A percentile compares a stretch with the other conserved stretches of the same genome.
Conservation (phyloP, 1,284 basidiomycete genomes). For the Trichosporon sp. region DNA sequence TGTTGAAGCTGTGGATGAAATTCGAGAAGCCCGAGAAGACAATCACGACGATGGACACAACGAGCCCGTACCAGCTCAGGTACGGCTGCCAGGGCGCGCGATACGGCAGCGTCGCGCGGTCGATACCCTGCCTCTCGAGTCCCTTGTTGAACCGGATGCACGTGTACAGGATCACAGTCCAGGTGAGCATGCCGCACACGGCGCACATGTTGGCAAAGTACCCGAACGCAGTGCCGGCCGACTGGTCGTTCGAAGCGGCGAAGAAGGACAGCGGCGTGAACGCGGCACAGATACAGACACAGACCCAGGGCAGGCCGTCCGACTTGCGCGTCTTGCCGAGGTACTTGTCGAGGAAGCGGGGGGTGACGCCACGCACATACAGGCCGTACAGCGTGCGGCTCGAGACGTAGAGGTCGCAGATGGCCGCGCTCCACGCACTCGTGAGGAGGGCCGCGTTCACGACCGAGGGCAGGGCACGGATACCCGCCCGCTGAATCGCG, state of each 20-base stretch:
- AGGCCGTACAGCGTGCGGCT: slow-evolving; percentile 62
- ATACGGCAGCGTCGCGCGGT: slow-evolving; percentile 63
- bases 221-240: slow-evolving; percentile 65
- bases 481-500: slow-evolving; percentile 67
- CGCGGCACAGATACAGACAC: slow-evolving; percentile 38
- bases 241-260: slow-evolving; percentile 57
- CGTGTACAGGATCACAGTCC: slow-evolving; percentile 78
- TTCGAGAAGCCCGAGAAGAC: slow-evolving; percentile 38
- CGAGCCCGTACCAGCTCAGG: slow-evolving; percentile 42
- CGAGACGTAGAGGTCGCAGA: slow-evolving; percentile 62
- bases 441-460: slow-evolving; percentile 66
- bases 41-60: slow-evolving; percentile 37
- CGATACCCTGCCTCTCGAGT: slow-evolving; percentile 68
- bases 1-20: slow-evolving; percentile 34
- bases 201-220: slow-evolving; percentile 71
- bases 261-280: slow-evolving; percentile 42
- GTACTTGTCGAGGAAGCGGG: slow-evolving; percentile 50
- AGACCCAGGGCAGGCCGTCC: slow-evolving; percentile 48
- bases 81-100: slow-evolving; percentile 59
- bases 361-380: slow-evolving; percentile 68
- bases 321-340: slow-evolving; percentile 47
- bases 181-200: slow-evolving; percentile 64
- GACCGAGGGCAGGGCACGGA: slow-evolving; percentile 69
- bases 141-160: slow-evolving; percentile 79
- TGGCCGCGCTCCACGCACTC: slow-evolving; percentile 62